These are phyloP conservation scores for Barnettozyma hawaiiensis DNA, from an alignment of 1,139 yeast genomes.

Conservation along the genomic window DNA sequence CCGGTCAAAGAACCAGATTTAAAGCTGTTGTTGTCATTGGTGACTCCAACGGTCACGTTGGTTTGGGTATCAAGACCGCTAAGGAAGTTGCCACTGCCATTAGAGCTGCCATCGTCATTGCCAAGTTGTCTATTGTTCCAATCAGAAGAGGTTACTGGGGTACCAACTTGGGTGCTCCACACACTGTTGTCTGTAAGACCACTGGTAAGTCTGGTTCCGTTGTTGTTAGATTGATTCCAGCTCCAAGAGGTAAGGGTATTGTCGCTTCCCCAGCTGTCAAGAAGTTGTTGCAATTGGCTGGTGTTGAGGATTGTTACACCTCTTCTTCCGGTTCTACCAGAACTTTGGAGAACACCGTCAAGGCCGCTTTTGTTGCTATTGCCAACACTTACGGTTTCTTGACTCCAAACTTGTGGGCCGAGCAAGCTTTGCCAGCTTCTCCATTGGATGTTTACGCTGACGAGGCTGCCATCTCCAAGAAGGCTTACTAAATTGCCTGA, in stretches of 20 bases:
- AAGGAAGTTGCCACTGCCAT: constrained; percentile 99
- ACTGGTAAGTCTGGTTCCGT: constrained; percentile 99
- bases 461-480: constrained; percentile 72
- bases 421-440: constrained; percentile 76
- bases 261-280: constrained; percentile 99
- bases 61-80: constrained; percentile 99
- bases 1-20: constrained; percentile 99
- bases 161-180: constrained; percentile 98
- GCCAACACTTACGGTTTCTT: constrained; percentile 99
- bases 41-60: constrained; percentile 99
- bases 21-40: constrained; percentile 99
- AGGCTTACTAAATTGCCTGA: constrained; percentile 46
- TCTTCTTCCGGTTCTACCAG: constrained; percentile 99
- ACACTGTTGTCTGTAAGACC: constrained; percentile 96
- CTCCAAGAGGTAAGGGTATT: constrained; percentile 99
- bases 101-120: constrained; percentile 99
- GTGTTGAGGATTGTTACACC: constrained; percentile 99
- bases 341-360: constrained; percentile 99
- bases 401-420: constrained; percentile 99
- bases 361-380: constrained; percentile 98
- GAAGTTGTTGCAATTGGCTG: constrained; percentile 98
- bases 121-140: constrained; percentile 97
- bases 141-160: constrained; percentile 99
- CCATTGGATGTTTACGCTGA: constrained; percentile 94
- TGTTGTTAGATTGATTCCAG: constrained; percentile 97